Evolutionary conservation across 805 yeast genomes (phyloP).

Genomic region (Wickerhamomyces subpelliculosus): DNA sequence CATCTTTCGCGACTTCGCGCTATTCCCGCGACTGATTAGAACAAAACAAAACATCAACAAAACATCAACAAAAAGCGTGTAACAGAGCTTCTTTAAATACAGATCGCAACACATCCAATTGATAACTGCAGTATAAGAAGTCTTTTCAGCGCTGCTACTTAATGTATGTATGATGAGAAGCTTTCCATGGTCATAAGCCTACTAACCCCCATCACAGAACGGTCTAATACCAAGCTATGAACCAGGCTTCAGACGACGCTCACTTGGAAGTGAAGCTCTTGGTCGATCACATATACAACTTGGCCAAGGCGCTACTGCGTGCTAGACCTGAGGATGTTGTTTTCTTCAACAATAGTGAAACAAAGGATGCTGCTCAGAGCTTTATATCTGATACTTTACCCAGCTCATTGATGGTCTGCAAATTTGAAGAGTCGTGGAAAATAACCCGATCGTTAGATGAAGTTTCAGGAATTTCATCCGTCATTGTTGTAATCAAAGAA

Average conservation of each 20-base stretch:
- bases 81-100: no score
- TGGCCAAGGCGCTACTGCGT: conserved; percentile 23
- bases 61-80: no score
- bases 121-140: no score
- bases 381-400: conserved; percentile 17
- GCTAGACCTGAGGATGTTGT: conserved; percentile 21
- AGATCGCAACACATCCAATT: no score
- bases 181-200: no score
- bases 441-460: conserved; percentile 8
- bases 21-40: no score
- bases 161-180: no score
- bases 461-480: conserved; percentile 11
- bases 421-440: conserved; percentile 10
- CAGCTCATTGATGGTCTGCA: conserved; percentile 19
- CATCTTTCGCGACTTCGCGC: no score
- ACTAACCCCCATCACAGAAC: no score
- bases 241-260: not conserved
- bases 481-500: conserved; percentile 37
- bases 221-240: no score
- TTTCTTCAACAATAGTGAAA: conserved; percentile 18
- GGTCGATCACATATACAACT: conserved; percentile 20
- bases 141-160: no score
- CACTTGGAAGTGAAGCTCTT: conserved; percentile 9
- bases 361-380: conserved; percentile 9
- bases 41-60: no score